Conservation (phyloP, 306 rosid genomes). For the Ochetophila trinervis region DNA sequence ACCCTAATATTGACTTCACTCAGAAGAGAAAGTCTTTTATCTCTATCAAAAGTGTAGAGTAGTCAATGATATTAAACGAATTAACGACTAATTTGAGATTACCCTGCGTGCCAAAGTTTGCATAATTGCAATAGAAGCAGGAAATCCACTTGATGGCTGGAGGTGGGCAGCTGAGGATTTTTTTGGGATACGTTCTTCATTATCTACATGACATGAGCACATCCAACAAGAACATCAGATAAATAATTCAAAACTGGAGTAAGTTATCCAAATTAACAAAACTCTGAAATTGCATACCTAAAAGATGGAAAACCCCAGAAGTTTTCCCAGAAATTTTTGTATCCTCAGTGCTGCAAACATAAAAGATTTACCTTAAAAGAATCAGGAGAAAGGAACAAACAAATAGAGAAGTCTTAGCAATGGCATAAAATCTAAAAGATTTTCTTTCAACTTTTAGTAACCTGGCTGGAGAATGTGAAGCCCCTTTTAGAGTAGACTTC, state of each 20-base stretch:
- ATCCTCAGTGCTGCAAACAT: conserved; percentile 46
- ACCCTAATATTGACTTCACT: neutral
- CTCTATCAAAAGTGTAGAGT: neutral
- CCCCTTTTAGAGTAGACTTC: conserved; percentile 62
- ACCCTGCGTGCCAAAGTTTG: conserved; percentile 47
- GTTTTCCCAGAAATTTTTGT: conserved; percentile 45
- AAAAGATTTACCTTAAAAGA: conserved; percentile 5
- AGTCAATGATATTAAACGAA: neutral
- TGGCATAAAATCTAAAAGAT: neutral
- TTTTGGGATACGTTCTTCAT: conserved; percentile 35
- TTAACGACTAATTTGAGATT: conserved; percentile 3
- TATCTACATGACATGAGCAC: conserved; percentile 45
- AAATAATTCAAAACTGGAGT: conserved; percentile 14
- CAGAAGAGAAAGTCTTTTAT: neutral
- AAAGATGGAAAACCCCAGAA: conserved; percentile 69
- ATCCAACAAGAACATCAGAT: conserved; percentile 8
- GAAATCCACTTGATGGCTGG: conserved; percentile 52
- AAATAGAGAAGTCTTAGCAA: neutral
- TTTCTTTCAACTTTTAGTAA: conserved; percentile 22
- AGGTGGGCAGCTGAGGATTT: conserved; percentile 45
- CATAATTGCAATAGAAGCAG: conserved; percentile 43
- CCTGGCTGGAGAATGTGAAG: conserved; percentile 46
- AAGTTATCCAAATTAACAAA: neutral
- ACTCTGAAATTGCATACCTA: conserved; percentile 47
- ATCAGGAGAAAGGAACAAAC: neutral